Base-by-base conservation (phyloP, 805 yeast species). In the Starmera caribaea region DNA sequence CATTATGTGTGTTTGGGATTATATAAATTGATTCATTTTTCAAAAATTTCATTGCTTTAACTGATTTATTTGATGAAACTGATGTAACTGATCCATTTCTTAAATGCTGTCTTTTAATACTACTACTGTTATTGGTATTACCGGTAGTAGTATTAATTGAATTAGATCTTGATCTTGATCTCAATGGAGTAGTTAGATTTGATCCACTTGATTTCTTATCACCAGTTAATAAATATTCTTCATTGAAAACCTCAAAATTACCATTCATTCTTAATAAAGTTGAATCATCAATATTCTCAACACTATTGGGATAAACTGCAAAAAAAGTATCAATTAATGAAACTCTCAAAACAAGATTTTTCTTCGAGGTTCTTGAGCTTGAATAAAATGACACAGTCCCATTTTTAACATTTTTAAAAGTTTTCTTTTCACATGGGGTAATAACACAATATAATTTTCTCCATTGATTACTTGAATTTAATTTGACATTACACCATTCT, bases 1-100 rank as follows among this genome's bases (percentile, higher is more conserved):
- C 83, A 4, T 80, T 78, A 57, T 83, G 94, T 21, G 73, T 54
- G 39, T 73, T 76, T 4, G 94, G 92, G 68, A 83, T 76, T 40
- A 79, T 62, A 54, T 76, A 77, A 36, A 78, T 41, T 4, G 50
- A 41, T 7, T 55, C 39, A 28, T 47, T 39, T 16, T 36, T 38
- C 3, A 46, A 36, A 8, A 44, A 41, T 36, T 43, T 44, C 9
- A 30, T 13, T 3, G 48, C 36, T 30, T 36, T 44, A 13, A 42
- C 8, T 2, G 53, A 44, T 1, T 38, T 12, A 11, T 34, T 29
- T 3, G 51, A 46, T 12, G 36, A 39, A 2, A 36, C 15, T n/a
- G 50, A 48, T 4, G 36, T 29, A 5, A 41, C 26, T n/a, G 50
- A 48, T 4, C 36, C 21, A 5, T 41, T 26, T 32, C 41, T 35